Evolutionary conservation across 306 rosid genomes (phyloP), one percentile per base, ranked within the genome.

Genomic region (Heteromeles arbutifolia): DNA sequence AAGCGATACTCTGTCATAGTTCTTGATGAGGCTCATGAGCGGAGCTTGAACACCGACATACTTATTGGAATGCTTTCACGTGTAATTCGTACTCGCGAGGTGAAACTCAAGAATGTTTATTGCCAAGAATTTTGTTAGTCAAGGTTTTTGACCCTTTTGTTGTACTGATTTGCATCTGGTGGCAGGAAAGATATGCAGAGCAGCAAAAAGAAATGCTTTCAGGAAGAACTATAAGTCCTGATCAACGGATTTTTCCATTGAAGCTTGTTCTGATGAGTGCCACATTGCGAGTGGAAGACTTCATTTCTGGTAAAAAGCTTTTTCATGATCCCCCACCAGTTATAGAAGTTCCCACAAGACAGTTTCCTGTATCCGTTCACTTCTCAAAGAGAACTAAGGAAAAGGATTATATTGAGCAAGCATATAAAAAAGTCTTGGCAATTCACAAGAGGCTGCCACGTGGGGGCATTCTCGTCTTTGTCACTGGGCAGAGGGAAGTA

Each of bases 241-340:
- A 78, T 31, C 45, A 79, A 65, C 69, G 77, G 85, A 79, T 95
- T 81, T 88, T 83, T 83, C 98, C 96, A 22, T 81, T 95, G 74
- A 95, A 89, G 82, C 94, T 92, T 84, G 93, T 95, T 80, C 91
- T 95, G 77, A 94, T 90, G 98, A 92, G 98, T 82, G 97, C 98
- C 74, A 94, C 97, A 64, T 75, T 94, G 90, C 86, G 87, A 75
- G 98, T 88, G 52, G 90, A 92, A 84, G 98, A 94, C 74, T 94
- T 94, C 76, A 80, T 84, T 77, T 85, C 92, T 65, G 87, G 80
- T 72, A 81, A 81, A 74, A 87, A 85, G 80, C 54, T 94, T 83
- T 92, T 92, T 78, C 52, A 29, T 74, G 74, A 84, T 62, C 83
- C 93, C 44, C 96, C 96, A 28, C 97, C 96, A 53, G 85, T 90